These are phyloP conservation scores for Bonnemaisonia californica DNA, from an alignment of 31 red algal genomes.

Conservation along the genomic window DNA sequence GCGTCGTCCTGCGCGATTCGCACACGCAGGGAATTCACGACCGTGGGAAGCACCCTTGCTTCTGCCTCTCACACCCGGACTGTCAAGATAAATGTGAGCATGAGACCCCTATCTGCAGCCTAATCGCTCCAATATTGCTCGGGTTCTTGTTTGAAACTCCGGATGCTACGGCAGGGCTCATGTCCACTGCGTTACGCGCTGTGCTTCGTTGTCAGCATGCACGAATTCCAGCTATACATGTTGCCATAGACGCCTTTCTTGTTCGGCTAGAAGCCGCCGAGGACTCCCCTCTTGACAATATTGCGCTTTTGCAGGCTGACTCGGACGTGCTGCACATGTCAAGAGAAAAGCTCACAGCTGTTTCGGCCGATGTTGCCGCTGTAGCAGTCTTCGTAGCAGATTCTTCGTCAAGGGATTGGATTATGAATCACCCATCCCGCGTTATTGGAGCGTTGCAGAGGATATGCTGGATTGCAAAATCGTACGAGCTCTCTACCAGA, in stretches of 20 bases:
- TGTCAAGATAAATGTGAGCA: not conserved
- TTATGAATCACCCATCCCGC: not conserved
- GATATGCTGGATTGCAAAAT: not conserved
- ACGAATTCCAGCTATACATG: not conserved
- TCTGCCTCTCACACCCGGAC: not conserved
- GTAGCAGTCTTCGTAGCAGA: not conserved
- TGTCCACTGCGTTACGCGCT: slow-evolving; percentile 31
- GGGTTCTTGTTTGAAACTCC: slow-evolving; percentile 42
- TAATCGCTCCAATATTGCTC: slow-evolving; percentile 10
- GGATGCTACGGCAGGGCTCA: slow-evolving; percentile 28
- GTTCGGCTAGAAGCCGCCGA: slow-evolving; percentile 2
- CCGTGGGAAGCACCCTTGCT: not conserved
- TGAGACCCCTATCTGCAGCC: not conserved
- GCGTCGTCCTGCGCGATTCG: slow-evolving; percentile 40
- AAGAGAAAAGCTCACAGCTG: not conserved
- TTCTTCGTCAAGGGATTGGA: not conserved
- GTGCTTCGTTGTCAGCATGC: slow-evolving; percentile 9
- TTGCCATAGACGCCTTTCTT: slow-evolving; percentile 13
- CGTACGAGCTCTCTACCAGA: not conserved
- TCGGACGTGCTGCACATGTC: not conserved
- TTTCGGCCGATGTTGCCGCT: slow-evolving; percentile 11
- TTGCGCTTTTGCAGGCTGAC: not conserved
- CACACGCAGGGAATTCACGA: not conserved
- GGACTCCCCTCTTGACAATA: not conserved
- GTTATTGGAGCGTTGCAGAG: not conserved